phyloP scores from a whole-genome alignment of 2,329 filamentous ascomycete genomes.

The Coniochaeta prunicola region DNA sequence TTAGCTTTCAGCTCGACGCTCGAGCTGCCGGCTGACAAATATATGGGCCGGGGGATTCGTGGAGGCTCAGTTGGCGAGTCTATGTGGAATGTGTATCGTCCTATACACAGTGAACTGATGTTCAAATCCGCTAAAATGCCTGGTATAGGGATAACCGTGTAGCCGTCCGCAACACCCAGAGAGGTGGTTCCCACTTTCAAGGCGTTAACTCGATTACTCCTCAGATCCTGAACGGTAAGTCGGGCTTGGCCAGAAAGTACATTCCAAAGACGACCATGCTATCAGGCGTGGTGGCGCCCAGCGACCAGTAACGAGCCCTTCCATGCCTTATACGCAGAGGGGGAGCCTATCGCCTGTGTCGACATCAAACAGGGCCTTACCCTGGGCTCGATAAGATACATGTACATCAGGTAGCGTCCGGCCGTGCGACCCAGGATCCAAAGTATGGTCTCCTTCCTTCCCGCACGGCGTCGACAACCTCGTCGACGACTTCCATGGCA shows the following conservation, averaged over 20 bases:
- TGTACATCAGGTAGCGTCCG: constrained; percentile 42
- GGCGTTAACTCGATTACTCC: constrained; percentile 21
- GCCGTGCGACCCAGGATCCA: no score
- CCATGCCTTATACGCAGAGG: constrained; percentile 17
- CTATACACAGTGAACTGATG: not conserved
- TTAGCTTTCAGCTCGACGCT: not conserved
- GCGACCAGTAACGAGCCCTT: constrained; percentile 17
- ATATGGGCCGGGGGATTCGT: not conserved
- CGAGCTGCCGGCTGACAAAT: not conserved
- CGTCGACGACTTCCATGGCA: no score
- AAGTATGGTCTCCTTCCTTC: no score
- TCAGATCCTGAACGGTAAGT: constrained; percentile 29
- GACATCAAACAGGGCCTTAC: constrained; percentile 9
- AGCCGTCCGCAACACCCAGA: constrained; percentile 23
- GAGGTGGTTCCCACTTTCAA: constrained; percentile 31
- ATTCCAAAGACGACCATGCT: constrained; percentile 28
- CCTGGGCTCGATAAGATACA: constrained; percentile 49
- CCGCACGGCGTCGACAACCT: no score
- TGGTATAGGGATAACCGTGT: constrained; percentile 23
- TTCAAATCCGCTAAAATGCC: constrained; percentile 6
- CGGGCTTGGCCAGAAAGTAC: constrained; percentile 32
- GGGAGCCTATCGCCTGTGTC: constrained; percentile 26
- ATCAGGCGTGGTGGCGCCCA: constrained; percentile 17
- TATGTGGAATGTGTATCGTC: not conserved
- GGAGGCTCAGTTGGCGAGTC: not conserved